phyloP scores from a whole-genome alignment of 1,284 basidiomycete species.

The Inonotus obliquus region DNA sequence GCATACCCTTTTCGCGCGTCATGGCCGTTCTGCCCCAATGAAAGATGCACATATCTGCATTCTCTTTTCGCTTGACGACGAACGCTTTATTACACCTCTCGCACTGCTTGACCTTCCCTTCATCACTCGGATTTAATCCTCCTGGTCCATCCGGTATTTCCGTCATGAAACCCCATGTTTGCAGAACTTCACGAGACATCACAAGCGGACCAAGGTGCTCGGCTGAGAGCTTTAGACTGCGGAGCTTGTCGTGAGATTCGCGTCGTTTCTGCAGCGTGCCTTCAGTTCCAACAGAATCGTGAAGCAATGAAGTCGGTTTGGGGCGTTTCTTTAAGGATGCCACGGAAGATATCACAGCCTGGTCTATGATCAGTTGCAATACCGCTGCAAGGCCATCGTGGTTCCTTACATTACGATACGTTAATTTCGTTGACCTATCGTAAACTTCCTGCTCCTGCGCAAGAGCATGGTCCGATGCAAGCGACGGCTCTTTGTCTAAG shows the following conservation, averaged over 20 bases:
- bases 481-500: conserved; percentile 43
- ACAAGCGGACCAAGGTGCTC: conserved; percentile 53
- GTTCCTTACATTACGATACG: conserved; percentile 70
- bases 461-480: conserved; percentile 71
- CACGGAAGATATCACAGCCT: conserved; percentile 73
- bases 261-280: conserved; percentile 54
- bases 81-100: conserved; percentile 74
- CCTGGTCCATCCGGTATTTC: conserved; percentile 62
- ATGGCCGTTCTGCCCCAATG: conserved; percentile 79
- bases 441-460: conserved; percentile 77
- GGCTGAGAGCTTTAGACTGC: conserved; percentile 52
- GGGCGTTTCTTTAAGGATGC: conserved; percentile 69
- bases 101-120: conserved; percentile 67
- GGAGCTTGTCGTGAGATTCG: conserved; percentile 54
- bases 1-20: conserved; percentile 54
- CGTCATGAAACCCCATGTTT: conserved; percentile 66
- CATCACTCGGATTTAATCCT: conserved; percentile 56
- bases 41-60: conserved; percentile 64
- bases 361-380: conserved; percentile 6
- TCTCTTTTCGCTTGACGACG: conserved; percentile 54
- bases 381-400: background rate
- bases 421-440: conserved; percentile 61
- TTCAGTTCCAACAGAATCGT: conserved; percentile 81
- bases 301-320: conserved; percentile 53
- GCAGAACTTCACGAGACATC: conserved; percentile 54